Evolutionary conservation across 2,329 filamentous ascomycete genomes (phyloP).

Genomic region (Ophiostoma quercus): DNA sequence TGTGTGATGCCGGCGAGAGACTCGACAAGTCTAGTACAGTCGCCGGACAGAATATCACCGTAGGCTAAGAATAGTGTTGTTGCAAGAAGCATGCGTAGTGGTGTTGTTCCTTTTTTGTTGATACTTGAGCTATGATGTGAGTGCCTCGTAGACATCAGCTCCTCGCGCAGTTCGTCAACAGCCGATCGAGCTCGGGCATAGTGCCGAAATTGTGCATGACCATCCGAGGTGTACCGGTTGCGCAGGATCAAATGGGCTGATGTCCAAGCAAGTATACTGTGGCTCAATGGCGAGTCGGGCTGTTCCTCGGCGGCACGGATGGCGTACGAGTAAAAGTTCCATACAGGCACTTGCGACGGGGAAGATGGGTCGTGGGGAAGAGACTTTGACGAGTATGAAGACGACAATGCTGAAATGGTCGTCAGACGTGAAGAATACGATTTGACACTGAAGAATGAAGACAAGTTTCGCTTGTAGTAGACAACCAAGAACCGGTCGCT

Average conservation of each 20-base stretch:
- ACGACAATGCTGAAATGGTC: neutral
- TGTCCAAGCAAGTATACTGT: slow-evolving; percentile 25
- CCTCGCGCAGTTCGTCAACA: neutral
- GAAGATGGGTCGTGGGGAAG: neutral
- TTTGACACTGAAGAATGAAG: neutral
- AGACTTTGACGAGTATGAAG: neutral
- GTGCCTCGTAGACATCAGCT: neutral
- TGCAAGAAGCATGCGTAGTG: neutral
- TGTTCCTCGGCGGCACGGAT: slow-evolving; percentile 22
- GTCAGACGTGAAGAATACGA: neutral
- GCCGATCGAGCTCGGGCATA: slow-evolving; percentile 18
- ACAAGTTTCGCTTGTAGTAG: neutral
- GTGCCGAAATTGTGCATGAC: slow-evolving; percentile 20
- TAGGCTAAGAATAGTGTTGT: neutral
- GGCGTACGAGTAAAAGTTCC: slow-evolving; percentile 26
- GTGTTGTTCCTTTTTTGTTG: neutral
- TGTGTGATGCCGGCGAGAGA: neutral
- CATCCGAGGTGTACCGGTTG: slow-evolving; percentile 7
- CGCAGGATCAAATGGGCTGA: slow-evolving; percentile 21
- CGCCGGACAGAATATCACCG: neutral
- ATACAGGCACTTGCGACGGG: neutral
- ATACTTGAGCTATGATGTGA: neutral
- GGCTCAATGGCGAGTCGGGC: slow-evolving; percentile 22
- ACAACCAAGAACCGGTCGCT: slow-evolving; percentile 4
- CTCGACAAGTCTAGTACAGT: neutral